phyloP scores from a whole-genome alignment of 2,329 filamentous ascomycete species.

The Xylaria sp. region DNA sequence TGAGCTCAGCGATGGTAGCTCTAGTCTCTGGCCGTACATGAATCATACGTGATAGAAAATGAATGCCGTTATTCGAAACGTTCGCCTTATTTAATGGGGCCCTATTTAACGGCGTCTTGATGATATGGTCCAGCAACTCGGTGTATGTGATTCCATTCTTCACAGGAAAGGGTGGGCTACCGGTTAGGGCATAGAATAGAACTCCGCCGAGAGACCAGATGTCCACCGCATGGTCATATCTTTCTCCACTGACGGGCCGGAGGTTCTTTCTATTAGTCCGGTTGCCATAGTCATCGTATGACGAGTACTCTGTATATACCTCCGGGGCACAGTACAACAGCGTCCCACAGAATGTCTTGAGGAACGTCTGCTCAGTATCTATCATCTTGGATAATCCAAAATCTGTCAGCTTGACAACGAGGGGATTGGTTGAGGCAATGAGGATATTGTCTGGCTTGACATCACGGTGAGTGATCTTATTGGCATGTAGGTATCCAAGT shows the following conservation, averaged over 20 bases:
- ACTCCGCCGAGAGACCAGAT: conserved; percentile 97
- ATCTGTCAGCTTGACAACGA: conserved; percentile 91
- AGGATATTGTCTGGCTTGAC: conserved; percentile 99
- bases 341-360: conserved; percentile 97
- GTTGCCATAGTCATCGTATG: conserved; percentile 77
- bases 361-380: conserved; percentile 87
- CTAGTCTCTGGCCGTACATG: conserved; percentile 81
- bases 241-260: conserved; percentile 64
- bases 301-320: conserved; percentile 81
- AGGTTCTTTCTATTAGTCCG: conserved; percentile 71
- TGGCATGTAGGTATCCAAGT: conserved; percentile 84
- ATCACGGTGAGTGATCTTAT: conserved; percentile 96
- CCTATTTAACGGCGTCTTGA: conserved; percentile 78
- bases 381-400: conserved; percentile 97
- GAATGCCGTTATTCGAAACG: conserved; percentile 75
- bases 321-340: conserved; percentile 96
- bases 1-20: conserved; percentile 77
- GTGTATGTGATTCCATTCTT: conserved; percentile 79
- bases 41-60: conserved; percentile 83
- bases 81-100: conserved; percentile 67
- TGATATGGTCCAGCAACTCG: conserved; percentile 85
- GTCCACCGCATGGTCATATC: conserved; percentile 92
- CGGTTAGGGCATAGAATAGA: conserved; percentile 85
- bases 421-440: conserved; percentile 76
- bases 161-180: conserved; percentile 82